These are phyloP conservation scores for Amauroascus verrucosus DNA, from an alignment of 2,329 filamentous ascomycete genomes.

Conservation along the genomic window DNA sequence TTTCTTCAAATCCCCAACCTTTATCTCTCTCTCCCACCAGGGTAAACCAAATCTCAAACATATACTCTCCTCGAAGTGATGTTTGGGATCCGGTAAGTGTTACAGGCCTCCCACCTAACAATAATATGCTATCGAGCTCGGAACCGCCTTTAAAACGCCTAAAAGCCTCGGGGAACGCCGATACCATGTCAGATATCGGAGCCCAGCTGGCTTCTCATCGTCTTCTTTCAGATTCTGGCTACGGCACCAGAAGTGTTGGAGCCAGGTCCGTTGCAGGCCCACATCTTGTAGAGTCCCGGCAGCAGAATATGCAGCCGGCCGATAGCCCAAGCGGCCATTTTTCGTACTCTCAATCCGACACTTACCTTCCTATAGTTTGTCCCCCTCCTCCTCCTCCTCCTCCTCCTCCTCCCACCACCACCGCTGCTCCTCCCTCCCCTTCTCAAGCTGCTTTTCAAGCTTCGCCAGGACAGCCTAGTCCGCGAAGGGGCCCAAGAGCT, in stretches of 20 bases:
- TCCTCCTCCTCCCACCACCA: neutral
- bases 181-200: neutral
- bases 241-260: constrained; percentile 2
- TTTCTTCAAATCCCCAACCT: neutral
- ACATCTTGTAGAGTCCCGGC: neutral
- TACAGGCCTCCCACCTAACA: neutral
- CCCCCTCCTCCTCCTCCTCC: neutral
- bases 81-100: constrained; percentile 3
- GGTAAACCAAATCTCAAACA: neutral
- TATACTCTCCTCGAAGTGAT: neutral
- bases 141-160: constrained; percentile 15
- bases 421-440: neutral
- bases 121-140: neutral
- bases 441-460: neutral
- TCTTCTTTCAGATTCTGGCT: constrained; percentile 2
- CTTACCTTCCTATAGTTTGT: neutral
- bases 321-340: neutral
- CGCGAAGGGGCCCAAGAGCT: neutral
- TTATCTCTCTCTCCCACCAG: no score
- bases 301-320: neutral
- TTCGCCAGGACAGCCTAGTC: neutral
- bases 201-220: neutral
- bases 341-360: neutral
- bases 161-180: neutral
- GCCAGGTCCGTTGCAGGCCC: constrained; percentile 12